Evolutionary conservation across 1,139 yeast species (phyloP), one percentile per base, ranked within the genome.

Genomic region (Pichia sp.): DNA sequence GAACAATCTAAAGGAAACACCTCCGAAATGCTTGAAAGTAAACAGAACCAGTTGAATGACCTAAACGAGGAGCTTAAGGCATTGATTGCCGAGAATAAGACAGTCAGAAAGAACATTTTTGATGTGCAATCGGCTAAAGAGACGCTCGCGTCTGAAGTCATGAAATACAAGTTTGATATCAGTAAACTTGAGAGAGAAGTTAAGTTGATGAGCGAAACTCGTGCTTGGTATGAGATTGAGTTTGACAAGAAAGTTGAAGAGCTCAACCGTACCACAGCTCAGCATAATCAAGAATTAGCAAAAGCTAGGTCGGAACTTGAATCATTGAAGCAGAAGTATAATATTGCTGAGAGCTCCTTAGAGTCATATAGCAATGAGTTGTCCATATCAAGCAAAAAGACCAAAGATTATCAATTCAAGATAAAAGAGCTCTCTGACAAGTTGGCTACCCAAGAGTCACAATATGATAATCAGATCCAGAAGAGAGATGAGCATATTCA

Each of bases 401-500:
- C 63, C 28, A 72, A 70, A 32, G 56, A 58, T 22, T 38, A 67
- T 3, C 48, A 68, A 17, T 49, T 62, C 6, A 61, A 67, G 38
- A 50, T 69, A 16, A 71, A 72, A 37, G 64, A 66, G 17, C 51
- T 77, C 14, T 75, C 71, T 33, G 74, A 68, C 39, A 64, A 69
- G 32, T 52, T 67, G 7, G 59, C 71, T 1, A 49, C 63, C 8
- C 65, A 67, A 18, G 75, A 72, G 43, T 72, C 74, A 22, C 75
- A 72, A 29, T 77, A 74, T 48, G 58, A 75, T 29, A 71, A 70
- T 36, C 94, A 85, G 50, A 63, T 82, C 51, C 59, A 74, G 3
- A 60, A 74, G 26, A 86, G 81, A 53, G 78, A 78, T 41, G 75
- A 84, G 33, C 58, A 79, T 27, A 65, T 76, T 3, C 75, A 72